Evolutionary conservation across 2,329 filamentous ascomycete species (phyloP), one percentile per base, ranked within the genome.

Genomic region (Monosporascus sp.): DNA sequence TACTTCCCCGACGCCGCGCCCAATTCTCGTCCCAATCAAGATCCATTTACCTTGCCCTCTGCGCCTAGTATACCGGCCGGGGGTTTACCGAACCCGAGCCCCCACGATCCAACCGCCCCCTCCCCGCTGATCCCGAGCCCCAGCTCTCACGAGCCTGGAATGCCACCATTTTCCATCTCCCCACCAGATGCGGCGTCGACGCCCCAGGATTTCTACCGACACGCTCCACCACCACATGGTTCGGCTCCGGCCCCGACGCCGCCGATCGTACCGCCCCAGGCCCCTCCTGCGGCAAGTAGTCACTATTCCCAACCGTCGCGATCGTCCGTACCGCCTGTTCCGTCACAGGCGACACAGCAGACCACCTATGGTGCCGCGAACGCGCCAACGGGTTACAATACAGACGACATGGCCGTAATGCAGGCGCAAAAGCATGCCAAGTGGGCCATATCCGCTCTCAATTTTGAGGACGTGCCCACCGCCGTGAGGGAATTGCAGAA

Each of bases 401-500:
- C 72, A 11, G 90, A 96, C 58, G 87, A 91, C 59, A 75, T 79
- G 55, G 78, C 87, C 0, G 87, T 97, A 37, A 76, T 83, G 37
- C 81, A 86, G 62, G 93, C 94, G 5, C 91, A 96, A 69, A 99
- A 97, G 68, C 94, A 97, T 73, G 92, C 93, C 2, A 91, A 91
- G 64, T 99, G 91, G 90, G 94, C 94, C 0, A 96, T 97, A 43
- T 97, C 92, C 11, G 94, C 94, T 0, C 74, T 99, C 48, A 96
- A 97, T 64, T 99, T 99, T 70, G 94, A 99, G 62, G 94, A 99
- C 68, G 88, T 96, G 2, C 79, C 86, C 1, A 99, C 94, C 0
- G 94, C 94, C 0, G 86, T 97, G 5, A 86, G 86, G 64, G 92
- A 99, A 67, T 70, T 99, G 57, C 82, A 83, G 50, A 84, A 82